Percentiles rank a stretch among this genome's conserved stretches.
phyloP scores from a whole-genome alignment of 495 filamentous ascomycete genomes.

The Delitschia confertaspora region DNA sequence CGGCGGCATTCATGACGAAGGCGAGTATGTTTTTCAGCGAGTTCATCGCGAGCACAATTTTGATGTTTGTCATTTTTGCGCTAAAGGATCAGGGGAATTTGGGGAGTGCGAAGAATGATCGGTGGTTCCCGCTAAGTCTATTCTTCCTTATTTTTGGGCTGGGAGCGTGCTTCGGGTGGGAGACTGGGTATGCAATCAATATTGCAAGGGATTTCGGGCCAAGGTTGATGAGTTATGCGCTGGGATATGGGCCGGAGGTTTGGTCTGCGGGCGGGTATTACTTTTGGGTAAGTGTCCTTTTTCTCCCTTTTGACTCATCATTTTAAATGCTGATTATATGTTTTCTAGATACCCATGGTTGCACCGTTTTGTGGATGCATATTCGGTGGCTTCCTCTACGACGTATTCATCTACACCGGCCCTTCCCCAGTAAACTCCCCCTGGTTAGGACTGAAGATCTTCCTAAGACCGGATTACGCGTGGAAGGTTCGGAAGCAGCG shows the following conservation, averaged over 20 bases:
- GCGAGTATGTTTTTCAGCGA: constrained; percentile 55
- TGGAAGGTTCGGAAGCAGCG: constrained; percentile 3
- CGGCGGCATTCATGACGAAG: constrained; percentile 50
- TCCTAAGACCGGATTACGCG: constrained; percentile 12
- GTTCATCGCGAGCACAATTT: constrained; percentile 50
- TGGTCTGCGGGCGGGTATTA: constrained; percentile 55
- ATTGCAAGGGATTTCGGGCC: constrained; percentile 60
- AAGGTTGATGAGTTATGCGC: constrained; percentile 49
- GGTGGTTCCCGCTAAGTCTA: constrained; percentile 45
- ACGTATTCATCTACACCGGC: constrained; percentile 53
- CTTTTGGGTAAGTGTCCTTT: constrained; percentile 47
- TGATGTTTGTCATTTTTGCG: constrained; percentile 62
- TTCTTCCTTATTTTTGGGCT: constrained; percentile 63
- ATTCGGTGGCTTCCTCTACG: constrained; percentile 55
- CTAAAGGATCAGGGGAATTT: constrained; percentile 47
- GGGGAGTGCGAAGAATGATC: constrained; percentile 32
- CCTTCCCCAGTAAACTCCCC: constrained; percentile 52
- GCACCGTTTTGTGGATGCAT: constrained; percentile 49
- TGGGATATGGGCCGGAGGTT: constrained; percentile 57
- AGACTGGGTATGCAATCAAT: constrained; percentile 63
- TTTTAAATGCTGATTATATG: background rate
- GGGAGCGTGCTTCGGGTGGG: constrained; percentile 60
- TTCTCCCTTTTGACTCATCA: background rate
- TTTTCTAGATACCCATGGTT: constrained; percentile 41
- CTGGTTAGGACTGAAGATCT: constrained; percentile 45